Evolutionary conservation across 2,329 filamentous ascomycete species (phyloP), one percentile per base, ranked within the genome.

Genomic region (Penicillium sp.): DNA sequence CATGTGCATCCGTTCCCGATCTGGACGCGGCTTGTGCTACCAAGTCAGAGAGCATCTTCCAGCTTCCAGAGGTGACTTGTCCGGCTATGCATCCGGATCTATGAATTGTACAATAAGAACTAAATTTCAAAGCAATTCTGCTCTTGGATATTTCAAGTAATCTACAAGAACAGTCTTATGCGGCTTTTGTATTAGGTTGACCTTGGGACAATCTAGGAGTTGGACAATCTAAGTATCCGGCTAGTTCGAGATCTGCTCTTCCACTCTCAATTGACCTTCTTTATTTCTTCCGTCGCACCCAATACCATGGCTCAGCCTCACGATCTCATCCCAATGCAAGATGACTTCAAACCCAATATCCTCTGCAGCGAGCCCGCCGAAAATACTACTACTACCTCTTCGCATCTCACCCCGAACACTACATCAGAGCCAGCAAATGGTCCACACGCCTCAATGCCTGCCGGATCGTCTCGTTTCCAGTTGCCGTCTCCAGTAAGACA

Each of bases 61-160:
- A 31, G 25, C 31, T 38, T 49, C 17, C 25, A 29, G 12, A 21
- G 13, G 12, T 23, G 42, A 21, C 27, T 35, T 48, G 27, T 27
- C 45, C 33, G 12, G 41, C 36, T 41, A 39, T 31, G 36, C 29
- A 53, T 48, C 39, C 31, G 35, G 35, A 42, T 41, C 21, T 39
- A 44, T 45, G 29, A 39, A 53, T 53, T 57, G 55, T 57, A 57
- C 42, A 57, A 44, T 48, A 53, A 41, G 53, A 50, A 52, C 12
- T 33, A 45, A 45, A 29, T 25, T 50, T 39, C n/a, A 38, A 25
- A 52, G 53, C 7, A 31, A 25, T 38, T 21, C 36, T 29, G 15
- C 35, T 33, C 21, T 23, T 49, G 23, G 1, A 35, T 19, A 21
- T 48, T 8, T 27, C 31, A 17, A 15, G 5, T 17, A 21, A 31